These are phyloP conservation scores for Claviceps purpurea DNA, from an alignment of 2,329 filamentous ascomycete genomes.

Conservation along the genomic window DNA sequence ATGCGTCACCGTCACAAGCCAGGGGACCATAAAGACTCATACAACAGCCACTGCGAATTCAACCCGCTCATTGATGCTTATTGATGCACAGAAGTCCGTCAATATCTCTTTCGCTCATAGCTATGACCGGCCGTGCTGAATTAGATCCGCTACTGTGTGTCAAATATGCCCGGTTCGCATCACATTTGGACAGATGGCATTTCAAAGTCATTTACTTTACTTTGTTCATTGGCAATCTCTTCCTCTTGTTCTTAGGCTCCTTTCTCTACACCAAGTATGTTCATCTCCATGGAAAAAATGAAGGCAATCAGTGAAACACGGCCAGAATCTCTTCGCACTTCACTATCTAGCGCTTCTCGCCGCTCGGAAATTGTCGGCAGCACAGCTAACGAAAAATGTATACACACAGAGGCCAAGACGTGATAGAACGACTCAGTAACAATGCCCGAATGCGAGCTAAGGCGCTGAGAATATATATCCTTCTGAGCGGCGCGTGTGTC, in stretches of 20 bases:
- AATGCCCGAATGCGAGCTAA: slow-evolving; percentile 19
- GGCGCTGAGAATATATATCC: slow-evolving; percentile 28
- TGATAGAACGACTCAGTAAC: slow-evolving; percentile 23
- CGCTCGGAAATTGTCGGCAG: too few species aligned
- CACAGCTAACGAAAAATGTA: background rate
- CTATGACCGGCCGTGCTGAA: slow-evolving; percentile 1
- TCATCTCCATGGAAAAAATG: background rate
- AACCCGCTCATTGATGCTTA: too few species aligned
- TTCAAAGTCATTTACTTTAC: slow-evolving; percentile 34
- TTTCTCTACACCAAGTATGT: slow-evolving; percentile 27
- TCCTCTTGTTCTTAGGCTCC: slow-evolving; percentile 31
- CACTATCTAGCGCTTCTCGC: too few species aligned
- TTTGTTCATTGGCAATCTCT: slow-evolving; percentile 29
- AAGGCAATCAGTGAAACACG: too few species aligned
- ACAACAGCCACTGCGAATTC: too few species aligned
- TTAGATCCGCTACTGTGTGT: slow-evolving; percentile 20
- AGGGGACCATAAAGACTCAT: too few species aligned
- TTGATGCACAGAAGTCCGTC: too few species aligned
- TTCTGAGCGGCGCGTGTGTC: slow-evolving; percentile 30
- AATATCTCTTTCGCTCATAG: too few species aligned
- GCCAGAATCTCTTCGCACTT: too few species aligned
- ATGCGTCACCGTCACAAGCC: too few species aligned
- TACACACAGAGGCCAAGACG: slow-evolving; percentile 18
- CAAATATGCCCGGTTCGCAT: slow-evolving; percentile 31
- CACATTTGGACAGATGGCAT: slow-evolving; percentile 25